Conservation (phyloP, 176 grass and related monocot species). For the Aegilops longissima region DNA sequence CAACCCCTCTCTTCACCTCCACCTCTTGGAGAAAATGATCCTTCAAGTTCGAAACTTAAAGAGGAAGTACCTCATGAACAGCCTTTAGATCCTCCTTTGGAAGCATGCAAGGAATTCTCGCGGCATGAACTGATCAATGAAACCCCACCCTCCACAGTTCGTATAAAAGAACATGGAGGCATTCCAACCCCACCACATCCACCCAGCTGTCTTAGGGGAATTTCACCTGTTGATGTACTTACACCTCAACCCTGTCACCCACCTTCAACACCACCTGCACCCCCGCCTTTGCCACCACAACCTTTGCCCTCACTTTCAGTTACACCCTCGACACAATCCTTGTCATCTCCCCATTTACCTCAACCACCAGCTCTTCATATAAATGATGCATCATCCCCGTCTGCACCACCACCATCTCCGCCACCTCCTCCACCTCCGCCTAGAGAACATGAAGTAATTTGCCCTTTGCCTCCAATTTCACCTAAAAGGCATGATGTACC, state of each 20-base stretch:
- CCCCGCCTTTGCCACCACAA: not conserved
- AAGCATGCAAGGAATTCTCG: conserved; percentile 25
- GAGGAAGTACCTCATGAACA: not conserved
- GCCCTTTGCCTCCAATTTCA: conserved; percentile 13
- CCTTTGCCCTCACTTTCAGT: not conserved
- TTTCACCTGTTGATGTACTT: not conserved
- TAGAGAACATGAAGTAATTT: not conserved
- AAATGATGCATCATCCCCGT: not conserved
- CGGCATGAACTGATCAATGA: not conserved
- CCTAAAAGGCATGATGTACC: conserved; percentile 18
- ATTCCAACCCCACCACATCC: conserved; percentile 35
- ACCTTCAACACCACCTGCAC: not conserved
- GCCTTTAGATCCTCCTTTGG: conserved; percentile 18
- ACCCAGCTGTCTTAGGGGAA: not conserved
- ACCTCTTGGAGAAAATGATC: conserved; percentile 11
- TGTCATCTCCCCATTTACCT: not conserved
- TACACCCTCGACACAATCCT: not conserved
- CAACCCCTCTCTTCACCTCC: not conserved
- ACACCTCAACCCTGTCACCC: not conserved
- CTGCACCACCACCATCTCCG: conserved; percentile 4
- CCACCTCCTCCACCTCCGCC: not conserved
- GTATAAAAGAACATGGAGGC: conserved; percentile 25
- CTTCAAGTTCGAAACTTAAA: conserved; percentile 22
- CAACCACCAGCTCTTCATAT: not conserved
- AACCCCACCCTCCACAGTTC: not conserved